A percentile compares a stretch with the other conserved stretches of the same genome.
These are phyloP conservation scores for Cladosporium sp. DNA, from an alignment of 2,329 filamentous ascomycete species.

Conservation along the genomic window DNA sequence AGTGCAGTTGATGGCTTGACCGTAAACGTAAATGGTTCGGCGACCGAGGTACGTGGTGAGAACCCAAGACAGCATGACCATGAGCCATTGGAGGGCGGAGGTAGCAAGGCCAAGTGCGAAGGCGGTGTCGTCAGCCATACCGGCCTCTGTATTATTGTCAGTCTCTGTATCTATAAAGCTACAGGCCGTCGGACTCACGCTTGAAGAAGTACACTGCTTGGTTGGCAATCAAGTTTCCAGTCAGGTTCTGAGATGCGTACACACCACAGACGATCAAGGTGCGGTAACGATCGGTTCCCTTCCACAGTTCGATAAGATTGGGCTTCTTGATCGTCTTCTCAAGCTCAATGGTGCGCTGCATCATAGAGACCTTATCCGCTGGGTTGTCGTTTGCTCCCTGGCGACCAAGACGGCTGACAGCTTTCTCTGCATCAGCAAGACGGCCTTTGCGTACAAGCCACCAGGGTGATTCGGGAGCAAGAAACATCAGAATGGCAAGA, in stretches of 20 bases:
- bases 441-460: slow-evolving; percentile 52
- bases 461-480: slow-evolving; percentile 52
- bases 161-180: no score
- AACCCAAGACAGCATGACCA: slow-evolving; percentile 64
- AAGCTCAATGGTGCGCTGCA: slow-evolving; percentile 54
- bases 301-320: slow-evolving; percentile 50
- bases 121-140: slow-evolving; percentile 50
- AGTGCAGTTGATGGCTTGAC: slow-evolving; percentile 49
- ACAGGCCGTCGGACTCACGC: no score
- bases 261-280: slow-evolving; percentile 55
- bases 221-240: slow-evolving; percentile 60
- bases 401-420: slow-evolving; percentile 49
- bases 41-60: slow-evolving; percentile 61
- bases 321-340: slow-evolving; percentile 48
- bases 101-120: slow-evolving; percentile 63
- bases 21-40: slow-evolving; percentile 62
- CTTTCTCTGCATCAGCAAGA: slow-evolving; percentile 41
- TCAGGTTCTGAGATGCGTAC: slow-evolving; percentile 57
- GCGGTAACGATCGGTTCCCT: slow-evolving; percentile 52
- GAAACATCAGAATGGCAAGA: slow-evolving; percentile 50
- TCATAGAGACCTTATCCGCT: slow-evolving; percentile 53
- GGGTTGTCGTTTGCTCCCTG: slow-evolving; percentile 34
- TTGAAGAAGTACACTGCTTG: slow-evolving; percentile 62
- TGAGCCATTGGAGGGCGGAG: slow-evolving; percentile 57
- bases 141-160: slow-evolving; percentile 50